A percentile compares a stretch with the other conserved stretches of the same genome.
Evolutionary conservation across 176 grass and related monocot species (phyloP).

Genomic region (Saccharum spontaneum): DNA sequence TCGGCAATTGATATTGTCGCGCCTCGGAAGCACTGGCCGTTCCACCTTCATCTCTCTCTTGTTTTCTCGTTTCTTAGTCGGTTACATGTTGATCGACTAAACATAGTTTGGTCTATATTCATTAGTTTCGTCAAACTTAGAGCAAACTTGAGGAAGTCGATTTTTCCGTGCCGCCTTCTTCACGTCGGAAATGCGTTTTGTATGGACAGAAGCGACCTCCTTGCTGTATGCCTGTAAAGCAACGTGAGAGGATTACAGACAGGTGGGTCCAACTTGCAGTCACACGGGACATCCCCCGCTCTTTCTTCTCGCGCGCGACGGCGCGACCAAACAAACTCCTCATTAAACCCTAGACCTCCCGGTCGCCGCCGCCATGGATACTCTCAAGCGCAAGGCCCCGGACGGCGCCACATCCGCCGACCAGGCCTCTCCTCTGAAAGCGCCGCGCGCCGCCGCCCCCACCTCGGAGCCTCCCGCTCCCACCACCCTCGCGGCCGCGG

Average conservation of each 20-base stretch:
- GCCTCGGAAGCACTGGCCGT: no score
- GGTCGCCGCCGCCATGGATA: constrained; percentile 44
- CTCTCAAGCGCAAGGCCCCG: constrained; percentile 61
- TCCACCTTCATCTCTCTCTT: no score
- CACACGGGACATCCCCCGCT: not conserved
- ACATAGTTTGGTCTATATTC: no score
- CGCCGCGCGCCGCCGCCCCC: not conserved
- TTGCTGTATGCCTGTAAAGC: not conserved
- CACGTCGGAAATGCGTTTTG: no score
- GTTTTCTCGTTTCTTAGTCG: no score
- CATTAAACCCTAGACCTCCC: constrained; percentile 59
- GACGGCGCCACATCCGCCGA: constrained; percentile 16
- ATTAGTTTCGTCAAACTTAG: no score
- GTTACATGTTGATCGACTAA: no score
- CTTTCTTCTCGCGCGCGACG: not conserved
- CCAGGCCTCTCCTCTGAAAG: constrained; percentile 29
- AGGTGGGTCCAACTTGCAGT: not conserved
- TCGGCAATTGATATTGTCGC: no score
- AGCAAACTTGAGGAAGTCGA: no score
- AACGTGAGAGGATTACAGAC: not conserved
- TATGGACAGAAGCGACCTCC: no score
- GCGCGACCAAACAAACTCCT: not conserved
- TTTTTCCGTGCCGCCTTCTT: no score
- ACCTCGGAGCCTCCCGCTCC: not conserved
- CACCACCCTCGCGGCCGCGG: not conserved